These are phyloP conservation scores for Trichoderma koningiopsis DNA, from an alignment of 2,329 filamentous ascomycete species.

Conservation along the genomic window DNA sequence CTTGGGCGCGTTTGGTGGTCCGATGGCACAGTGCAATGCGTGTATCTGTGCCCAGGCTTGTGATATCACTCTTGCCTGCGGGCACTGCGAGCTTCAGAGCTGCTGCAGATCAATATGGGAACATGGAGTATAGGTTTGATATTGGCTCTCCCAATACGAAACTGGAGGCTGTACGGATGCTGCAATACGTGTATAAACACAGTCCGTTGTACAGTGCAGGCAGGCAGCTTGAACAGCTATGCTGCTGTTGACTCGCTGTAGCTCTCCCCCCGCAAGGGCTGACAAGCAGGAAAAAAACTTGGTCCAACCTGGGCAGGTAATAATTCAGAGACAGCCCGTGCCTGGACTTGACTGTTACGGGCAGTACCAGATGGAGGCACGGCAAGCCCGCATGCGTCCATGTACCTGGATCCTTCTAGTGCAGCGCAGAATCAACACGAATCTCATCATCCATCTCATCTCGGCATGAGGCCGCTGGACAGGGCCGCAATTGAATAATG, in stretches of 20 bases:
- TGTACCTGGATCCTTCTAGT: background rate
- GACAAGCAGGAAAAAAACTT: background rate
- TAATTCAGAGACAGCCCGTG: slow-evolving; percentile 5
- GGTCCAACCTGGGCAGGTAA: slow-evolving; percentile 15
- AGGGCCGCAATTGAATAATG: slow-evolving; percentile 13
- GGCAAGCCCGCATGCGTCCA: slow-evolving; percentile 21
- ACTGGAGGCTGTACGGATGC: background rate
- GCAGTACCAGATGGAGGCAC: slow-evolving; percentile 14
- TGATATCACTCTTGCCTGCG: background rate
- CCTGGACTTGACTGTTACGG: background rate
- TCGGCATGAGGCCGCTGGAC: background rate
- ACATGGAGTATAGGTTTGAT: no score
- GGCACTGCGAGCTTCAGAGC: background rate
- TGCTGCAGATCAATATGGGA: background rate
- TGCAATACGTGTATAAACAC: background rate
- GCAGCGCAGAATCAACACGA: background rate
- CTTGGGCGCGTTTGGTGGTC: background rate
- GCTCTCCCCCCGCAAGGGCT: slow-evolving; percentile 1
- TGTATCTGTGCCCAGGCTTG: background rate
- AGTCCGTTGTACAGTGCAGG: background rate
- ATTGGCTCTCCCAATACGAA: background rate
- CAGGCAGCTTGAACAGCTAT: background rate
- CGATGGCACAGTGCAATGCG: background rate
- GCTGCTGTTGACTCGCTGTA: slow-evolving; percentile 9
- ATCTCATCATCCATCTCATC: slow-evolving; percentile 4